Evolutionary conservation across 1,284 basidiomycete species (phyloP), one percentile per base, ranked within the genome.

Genomic region (Pulveroboletus sp.): DNA sequence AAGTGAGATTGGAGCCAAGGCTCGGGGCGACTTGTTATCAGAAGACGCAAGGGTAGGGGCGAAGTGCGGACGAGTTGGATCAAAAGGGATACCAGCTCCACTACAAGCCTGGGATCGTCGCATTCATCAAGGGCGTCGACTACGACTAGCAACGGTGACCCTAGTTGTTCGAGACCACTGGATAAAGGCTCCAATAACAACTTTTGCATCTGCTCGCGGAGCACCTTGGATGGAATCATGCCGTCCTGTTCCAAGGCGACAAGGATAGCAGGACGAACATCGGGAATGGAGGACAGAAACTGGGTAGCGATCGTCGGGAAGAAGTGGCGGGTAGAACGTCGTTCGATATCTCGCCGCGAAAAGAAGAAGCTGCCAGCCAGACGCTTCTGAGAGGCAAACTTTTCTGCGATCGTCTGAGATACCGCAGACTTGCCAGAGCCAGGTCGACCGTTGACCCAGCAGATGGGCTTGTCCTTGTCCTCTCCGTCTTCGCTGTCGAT

Each of bases 61-160:
- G 53, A 57, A 29, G 22, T 43, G 20, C 52, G 54, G 20, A 58
- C 31, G 22, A 61, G 51, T 17, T 57, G 54, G 20, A 47, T 45
- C 20, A 61, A 49, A 22, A 61, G 51, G 12, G 59, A 53, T 7
- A 59, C 40, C 4, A 64, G 26, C 14, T 65, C 63, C 17, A 45
- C 28, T 5, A 65, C 63, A 17, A 57, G 40, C 9, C 36, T 36
- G 4, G 46, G 43, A 20, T 65, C 60, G n/a, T 65, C 65, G n/a
- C 64, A 68, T 20, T 65, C 64, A 20, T 66, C 65, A 14, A 66
- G 58, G 15, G 65, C 54, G n/a, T 68, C 66, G 2, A 66, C 38
- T 2, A 68, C 22, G n/a, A 68, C 12, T 2, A 66, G 43, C 28
- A 59, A 18, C 0, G 64, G 55, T 31, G 43, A 22, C 2, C 8